A percentile compares a stretch with the other conserved stretches of the same genome.
phyloP scores from a whole-genome alignment of 179 eudicot genomes.

The Actinidia chinensis region DNA sequence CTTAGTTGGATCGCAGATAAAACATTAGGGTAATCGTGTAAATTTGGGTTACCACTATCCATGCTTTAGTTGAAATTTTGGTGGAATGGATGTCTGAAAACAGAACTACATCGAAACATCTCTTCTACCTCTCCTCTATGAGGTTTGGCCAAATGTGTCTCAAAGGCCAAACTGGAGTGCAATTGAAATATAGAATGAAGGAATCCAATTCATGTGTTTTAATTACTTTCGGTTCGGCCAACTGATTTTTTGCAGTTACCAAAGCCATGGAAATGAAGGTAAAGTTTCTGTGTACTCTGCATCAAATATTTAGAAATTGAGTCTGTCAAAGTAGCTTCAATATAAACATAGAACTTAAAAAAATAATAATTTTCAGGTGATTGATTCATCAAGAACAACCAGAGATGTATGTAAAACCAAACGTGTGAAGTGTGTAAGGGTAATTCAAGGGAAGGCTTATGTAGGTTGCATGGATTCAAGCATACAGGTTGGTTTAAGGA shows the following conservation, averaged over 20 bases:
- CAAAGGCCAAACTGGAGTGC: conserved; percentile 46
- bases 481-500: conserved; percentile 42
- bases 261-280: conserved; percentile 50
- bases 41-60: not conserved
- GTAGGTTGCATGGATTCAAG: conserved; percentile 55
- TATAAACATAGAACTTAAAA: not conserved
- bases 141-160: conserved; percentile 58
- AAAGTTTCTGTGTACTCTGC: conserved; percentile 13
- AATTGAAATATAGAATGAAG: conserved; percentile 44
- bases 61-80: not conserved
- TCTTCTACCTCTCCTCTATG: conserved; percentile 4
- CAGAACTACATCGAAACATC: not conserved
- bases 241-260: conserved; percentile 42
- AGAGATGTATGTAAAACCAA: conserved; percentile 39
- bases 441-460: conserved; percentile 41
- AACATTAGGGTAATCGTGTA: conserved; percentile 45
- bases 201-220: conserved; percentile 41
- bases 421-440: conserved; percentile 39
- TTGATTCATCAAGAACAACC: conserved; percentile 42
- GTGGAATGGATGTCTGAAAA: not conserved
- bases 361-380: conserved; percentile 30
- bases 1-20: conserved; percentile 57
- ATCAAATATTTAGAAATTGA: not conserved
- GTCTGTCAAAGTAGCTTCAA: not conserved
- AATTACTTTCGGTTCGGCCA: conserved; percentile 41